Evolutionary conservation across 2,329 filamentous ascomycete genomes (phyloP).

Genomic region (Volutella citrinella): DNA sequence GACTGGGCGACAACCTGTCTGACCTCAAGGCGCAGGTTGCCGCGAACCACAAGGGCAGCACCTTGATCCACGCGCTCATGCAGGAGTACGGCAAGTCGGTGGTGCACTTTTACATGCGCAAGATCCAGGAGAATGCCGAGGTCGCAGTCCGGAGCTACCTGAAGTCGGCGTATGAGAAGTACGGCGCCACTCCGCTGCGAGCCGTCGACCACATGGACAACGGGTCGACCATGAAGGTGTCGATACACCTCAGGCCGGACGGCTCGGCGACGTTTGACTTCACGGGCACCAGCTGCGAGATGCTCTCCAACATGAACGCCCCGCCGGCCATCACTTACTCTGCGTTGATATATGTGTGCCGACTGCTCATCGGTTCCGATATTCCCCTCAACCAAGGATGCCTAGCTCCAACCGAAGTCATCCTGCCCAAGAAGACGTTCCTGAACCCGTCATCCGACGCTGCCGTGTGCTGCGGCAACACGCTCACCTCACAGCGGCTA

Average conservation of each 20-base stretch:
- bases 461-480: conserved; percentile 52
- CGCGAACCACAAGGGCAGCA: conserved; percentile 36
- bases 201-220: conserved; percentile 33
- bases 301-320: conserved; percentile 32
- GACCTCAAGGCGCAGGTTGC: conserved; percentile 41
- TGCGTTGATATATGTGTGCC: conserved; percentile 34
- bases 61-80: conserved; percentile 26
- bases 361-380: conserved; percentile 29
- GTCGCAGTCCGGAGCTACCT: conserved; percentile 27
- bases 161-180: conserved; percentile 39
- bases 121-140: conserved; percentile 34
- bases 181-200: conserved; percentile 28
- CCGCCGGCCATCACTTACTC: conserved; percentile 34
- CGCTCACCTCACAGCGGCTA: conserved; percentile 36
- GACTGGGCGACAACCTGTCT: conserved; percentile 38
- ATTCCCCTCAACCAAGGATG: conserved; percentile 38
- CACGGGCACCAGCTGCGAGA: conserved; percentile 30
- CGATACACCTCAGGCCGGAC: conserved; percentile 23
- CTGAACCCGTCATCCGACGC: conserved; percentile 28
- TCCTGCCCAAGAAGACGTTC: conserved; percentile 26
- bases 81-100: conserved; percentile 26
- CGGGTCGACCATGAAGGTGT: conserved; percentile 31
- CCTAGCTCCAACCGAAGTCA: conserved; percentile 29
- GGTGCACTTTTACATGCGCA: conserved; percentile 33
- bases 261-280: conserved; percentile 35